Evolutionary conservation across 768 basidiomycete genomes (phyloP), one percentile per base, ranked within the genome.

Genomic region (Kwoniella europaea): DNA sequence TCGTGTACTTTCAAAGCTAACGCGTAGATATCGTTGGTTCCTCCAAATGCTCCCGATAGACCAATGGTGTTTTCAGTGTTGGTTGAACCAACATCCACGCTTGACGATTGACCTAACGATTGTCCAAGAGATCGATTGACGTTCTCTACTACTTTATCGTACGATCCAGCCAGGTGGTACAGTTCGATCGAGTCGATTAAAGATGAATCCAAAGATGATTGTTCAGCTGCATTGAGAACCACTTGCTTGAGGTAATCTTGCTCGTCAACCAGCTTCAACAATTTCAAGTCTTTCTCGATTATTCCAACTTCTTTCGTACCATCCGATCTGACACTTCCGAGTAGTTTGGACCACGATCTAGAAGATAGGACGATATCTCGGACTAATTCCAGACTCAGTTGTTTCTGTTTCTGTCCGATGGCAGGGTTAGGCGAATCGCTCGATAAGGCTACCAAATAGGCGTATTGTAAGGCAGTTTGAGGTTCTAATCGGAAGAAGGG

Each of bases 401-500:
- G 90, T 50, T 93, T 84, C 78, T 97, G 94, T 80, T 94, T 92
- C 76, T 89, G 89, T n/a, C 93, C 93, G 12, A 91, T 86, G 1
- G 88, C 88, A 15, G 62, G 68, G 2, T 86, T 86, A 2, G 87
- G 86, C 46, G 92, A 90, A 80, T 96, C 93, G 9, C 90, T 86
- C 29, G 88, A 87, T 6, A 98, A 87, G 66, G 90, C 89, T 6
- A 97, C 88, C 69, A 91, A 91, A 79, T 94, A 94, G 24, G 95
- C 91, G 74, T 98, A 98, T 84, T 99, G 94, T 62, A 99, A 84
- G 0, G 95, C 96, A 77, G 95, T 92, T 78, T 91, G 91, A 0
- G 95, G 91, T 75, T 97, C 96, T 87, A 93, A 89, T 84, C 91
- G 92, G 29, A 91, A 92, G 80, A 98, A 97, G 70, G 91, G 91